Evolutionary conservation across 139 green algal species (phyloP).

Genomic region (Desmodesmus armatus): DNA sequence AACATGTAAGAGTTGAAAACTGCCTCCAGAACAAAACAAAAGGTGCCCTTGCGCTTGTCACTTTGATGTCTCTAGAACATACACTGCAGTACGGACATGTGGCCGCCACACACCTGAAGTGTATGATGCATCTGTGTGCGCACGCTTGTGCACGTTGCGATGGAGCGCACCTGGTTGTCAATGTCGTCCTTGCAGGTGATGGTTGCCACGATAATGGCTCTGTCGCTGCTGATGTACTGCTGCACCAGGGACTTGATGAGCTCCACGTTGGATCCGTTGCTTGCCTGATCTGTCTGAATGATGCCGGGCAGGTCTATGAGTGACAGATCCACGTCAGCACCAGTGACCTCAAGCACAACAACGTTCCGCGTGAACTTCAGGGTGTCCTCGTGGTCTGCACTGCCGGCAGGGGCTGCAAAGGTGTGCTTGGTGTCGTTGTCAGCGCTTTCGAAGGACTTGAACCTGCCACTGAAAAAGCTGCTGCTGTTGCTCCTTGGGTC

Average conservation of each 20-base stretch:
- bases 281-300: slow-evolving; percentile 24
- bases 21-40: too few relatives aligned
- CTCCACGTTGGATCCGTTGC: neutral
- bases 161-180: slow-evolving; percentile 28
- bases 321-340: slow-evolving; percentile 15
- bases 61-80: too few relatives aligned
- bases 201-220: slow-evolving; percentile 16
- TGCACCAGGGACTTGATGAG: slow-evolving; percentile 4
- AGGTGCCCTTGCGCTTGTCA: too few relatives aligned
- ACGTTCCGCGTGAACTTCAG: slow-evolving; percentile 20
- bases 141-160: too few relatives aligned
- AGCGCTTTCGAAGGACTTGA: too few relatives aligned
- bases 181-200: slow-evolving; percentile 38
- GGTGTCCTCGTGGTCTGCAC: too few relatives aligned
- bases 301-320: slow-evolving; percentile 39
- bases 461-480: neutral
- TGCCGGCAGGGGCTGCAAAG: too few relatives aligned
- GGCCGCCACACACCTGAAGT: too few relatives aligned
- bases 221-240: neutral
- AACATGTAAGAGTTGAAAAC: too few relatives aligned
- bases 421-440: too few relatives aligned
- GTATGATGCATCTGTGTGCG: too few relatives aligned
- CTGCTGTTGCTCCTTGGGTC: neutral
- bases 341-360: slow-evolving; percentile 32
- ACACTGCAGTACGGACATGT: too few relatives aligned